Conservation (phyloP, 108 stramenopile species). For the Hondaea fermentalgiana region DNA sequence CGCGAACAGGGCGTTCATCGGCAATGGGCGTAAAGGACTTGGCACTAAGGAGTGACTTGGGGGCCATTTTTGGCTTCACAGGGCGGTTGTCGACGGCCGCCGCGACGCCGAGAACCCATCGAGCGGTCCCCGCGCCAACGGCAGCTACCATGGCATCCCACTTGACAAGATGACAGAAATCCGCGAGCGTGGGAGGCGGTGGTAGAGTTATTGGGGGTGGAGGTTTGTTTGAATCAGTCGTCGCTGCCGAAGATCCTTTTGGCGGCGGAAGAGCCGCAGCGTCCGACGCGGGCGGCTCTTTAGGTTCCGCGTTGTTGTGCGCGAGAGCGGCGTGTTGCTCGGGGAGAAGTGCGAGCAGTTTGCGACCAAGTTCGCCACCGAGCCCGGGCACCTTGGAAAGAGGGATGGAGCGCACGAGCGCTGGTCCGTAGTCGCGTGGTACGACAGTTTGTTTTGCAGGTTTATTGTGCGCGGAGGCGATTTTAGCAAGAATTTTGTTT, state of each 20-base stretch:
- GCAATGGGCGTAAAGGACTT: not conserved
- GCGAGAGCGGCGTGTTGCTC: too few species aligned
- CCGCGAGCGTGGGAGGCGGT: not conserved
- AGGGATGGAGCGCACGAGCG: slow-evolving; percentile 28
- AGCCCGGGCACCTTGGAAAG: slow-evolving; percentile 32
- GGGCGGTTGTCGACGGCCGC: not conserved
- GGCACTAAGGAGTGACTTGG: not conserved
- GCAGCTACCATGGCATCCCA: not conserved
- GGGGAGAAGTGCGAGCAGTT: not conserved
- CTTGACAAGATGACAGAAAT: not conserved
- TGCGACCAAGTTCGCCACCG: slow-evolving; percentile 37
- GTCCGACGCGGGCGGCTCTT: too few species aligned
- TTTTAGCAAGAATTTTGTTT: slow-evolving; percentile 41
- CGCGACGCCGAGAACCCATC: not conserved
- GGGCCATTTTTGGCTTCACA: not conserved
- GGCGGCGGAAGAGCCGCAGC: too few species aligned
- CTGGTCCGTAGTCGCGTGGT: slow-evolving; percentile 17
- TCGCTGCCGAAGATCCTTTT: too few species aligned
- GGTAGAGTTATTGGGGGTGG: not conserved
- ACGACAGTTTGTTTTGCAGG: slow-evolving; percentile 41
- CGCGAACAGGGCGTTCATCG: too few species aligned
- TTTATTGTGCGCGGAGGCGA: slow-evolving; percentile 39
- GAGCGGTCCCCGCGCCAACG: not conserved
- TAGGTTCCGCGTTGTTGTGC: not conserved
- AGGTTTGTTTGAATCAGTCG: not conserved